These are phyloP conservation scores for Euphorbia tirucalli DNA, from an alignment of 345 rosid genomes.

Conservation along the genomic window DNA sequence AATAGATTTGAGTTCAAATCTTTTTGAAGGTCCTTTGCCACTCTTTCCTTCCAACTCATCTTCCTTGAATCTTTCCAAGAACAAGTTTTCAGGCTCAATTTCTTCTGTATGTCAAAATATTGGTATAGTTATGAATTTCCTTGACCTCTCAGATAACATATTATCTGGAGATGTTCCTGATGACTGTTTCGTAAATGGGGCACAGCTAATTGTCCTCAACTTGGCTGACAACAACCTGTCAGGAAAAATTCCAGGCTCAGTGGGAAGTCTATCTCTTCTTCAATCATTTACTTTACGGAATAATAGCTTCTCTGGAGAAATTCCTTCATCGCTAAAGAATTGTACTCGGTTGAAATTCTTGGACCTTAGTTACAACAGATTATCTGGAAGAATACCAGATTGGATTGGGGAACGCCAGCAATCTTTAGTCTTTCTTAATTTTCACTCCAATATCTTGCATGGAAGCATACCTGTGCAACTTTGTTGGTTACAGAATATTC, in stretches of 20 bases:
- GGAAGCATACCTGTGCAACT: conserved; percentile 18
- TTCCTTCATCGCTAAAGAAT: conserved; percentile 16
- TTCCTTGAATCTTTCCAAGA: conserved; percentile 23
- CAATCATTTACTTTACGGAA: conserved; percentile 19
- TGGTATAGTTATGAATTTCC: not conserved
- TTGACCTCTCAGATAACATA: conserved; percentile 18
- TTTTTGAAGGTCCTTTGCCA: conserved; percentile 26
- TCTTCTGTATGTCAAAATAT: conserved; percentile 10
- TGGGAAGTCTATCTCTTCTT: conserved; percentile 10
- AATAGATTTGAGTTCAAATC: conserved; percentile 25
- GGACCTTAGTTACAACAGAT: conserved; percentile 20
- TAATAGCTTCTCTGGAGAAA: conserved; percentile 22
- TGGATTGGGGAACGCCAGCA: conserved; percentile 23
- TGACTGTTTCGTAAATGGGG: conserved; percentile 3
- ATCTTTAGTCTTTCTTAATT: conserved; percentile 14
- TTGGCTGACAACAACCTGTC: conserved; percentile 22
- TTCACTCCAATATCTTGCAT: conserved; percentile 20
- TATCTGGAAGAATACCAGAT: conserved; percentile 23
- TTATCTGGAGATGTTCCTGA: conserved; percentile 16
- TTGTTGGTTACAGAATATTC: conserved; percentile 11
- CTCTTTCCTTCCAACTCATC: conserved; percentile 5
- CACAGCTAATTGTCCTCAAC: conserved; percentile 10
- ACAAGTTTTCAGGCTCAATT: conserved; percentile 22
- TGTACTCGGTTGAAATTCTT: conserved; percentile 10
- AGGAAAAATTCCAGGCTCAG: conserved; percentile 22